Base-by-base conservation (phyloP, 2,329 filamentous ascomycete species). In the Hymenotorrendiella dingleyae region DNA sequence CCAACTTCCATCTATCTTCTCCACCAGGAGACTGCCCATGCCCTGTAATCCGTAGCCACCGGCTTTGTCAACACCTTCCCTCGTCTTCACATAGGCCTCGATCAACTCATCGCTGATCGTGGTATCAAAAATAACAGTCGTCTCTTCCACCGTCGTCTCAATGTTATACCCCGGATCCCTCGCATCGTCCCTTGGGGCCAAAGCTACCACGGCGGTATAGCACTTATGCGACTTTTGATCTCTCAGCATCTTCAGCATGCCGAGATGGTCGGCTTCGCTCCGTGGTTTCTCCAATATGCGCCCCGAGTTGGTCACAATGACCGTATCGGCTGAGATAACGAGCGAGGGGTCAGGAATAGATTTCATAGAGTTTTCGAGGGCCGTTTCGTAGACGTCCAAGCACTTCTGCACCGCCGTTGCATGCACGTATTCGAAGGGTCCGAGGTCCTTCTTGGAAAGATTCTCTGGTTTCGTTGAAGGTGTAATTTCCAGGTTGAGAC, bases 41-140 rank as follows among this genome's bases (percentile, higher is more conserved):
- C 91, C 93, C 66, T 98, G 93, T 40, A 98, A 78, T 1, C 88
- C 93, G 64, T 98, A 98, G 0, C 93, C 93, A 2, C 93, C 93
- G 0, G 93, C 93, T 71, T 97, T 98, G 65, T 97, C 93, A 9
- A 80, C 89, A 2, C 93, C 93, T 70, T 98, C 93, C 42, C 91
- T 74, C 17, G 91, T 96, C 59, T 73, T 76, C 45, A 90, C 84
- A 61, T 90, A 90, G 4, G 70, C 53, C 86, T 17, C 93, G 87
- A 71, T 97, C 53, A 95, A 76, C 46, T 94, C 89, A 67, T 98
- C 91, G 11, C 80, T 79, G 4, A 82, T 71, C 32, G 75, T 76
- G 45, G 72, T 66, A 60, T 89, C 87, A 65, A 98, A 98, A 60
- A 76, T 79, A n/a, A 98, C 93, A 48, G 73, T 77, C 33, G 91